Evolutionary conservation across 148 eudicot species (phyloP).

Genomic region (Chenopodium suecicum): DNA sequence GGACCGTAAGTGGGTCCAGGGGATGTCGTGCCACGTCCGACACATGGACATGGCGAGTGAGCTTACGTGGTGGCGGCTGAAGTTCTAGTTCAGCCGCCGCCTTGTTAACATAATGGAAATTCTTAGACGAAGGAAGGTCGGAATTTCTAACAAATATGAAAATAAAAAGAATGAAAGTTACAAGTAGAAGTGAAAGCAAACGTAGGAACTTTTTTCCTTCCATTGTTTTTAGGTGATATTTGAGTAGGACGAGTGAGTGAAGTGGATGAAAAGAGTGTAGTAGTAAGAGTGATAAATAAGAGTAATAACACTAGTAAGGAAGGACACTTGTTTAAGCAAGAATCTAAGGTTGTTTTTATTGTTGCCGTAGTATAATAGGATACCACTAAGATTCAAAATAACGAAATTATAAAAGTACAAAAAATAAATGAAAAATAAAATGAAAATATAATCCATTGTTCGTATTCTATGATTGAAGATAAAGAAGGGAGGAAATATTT

Average conservation of each 20-base stretch:
- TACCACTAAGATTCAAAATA: constrained; percentile 2
- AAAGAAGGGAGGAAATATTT: neutral
- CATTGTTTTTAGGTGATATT: constrained; percentile 17
- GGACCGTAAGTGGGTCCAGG: constrained; percentile 77
- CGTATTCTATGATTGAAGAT: neutral
- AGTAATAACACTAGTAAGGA: neutral
- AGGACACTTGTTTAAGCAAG: neutral
- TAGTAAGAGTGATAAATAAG: constrained; percentile 3
- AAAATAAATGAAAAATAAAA: no score
- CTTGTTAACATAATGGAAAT: constrained; percentile 21
- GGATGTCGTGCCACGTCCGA: constrained; percentile 66
- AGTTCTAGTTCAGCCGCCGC: constrained; percentile 29
- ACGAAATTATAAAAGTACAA: neutral
- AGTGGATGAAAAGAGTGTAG: neutral
- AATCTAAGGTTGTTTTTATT: neutral
- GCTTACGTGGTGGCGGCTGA: constrained; percentile 2
- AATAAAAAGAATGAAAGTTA: constrained; percentile 41
- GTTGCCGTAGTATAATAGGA: constrained; percentile 22
- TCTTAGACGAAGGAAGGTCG: constrained; percentile 32
- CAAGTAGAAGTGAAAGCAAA: constrained; percentile 38
- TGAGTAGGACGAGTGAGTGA: neutral
- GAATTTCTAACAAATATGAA: constrained; percentile 35
- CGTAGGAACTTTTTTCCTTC: constrained; percentile 42
- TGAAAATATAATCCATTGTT: no score
- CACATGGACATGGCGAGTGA: constrained; percentile 17